phyloP scores from a whole-genome alignment of 345 rosid genomes.

The Dipteronia dyeriana region DNA sequence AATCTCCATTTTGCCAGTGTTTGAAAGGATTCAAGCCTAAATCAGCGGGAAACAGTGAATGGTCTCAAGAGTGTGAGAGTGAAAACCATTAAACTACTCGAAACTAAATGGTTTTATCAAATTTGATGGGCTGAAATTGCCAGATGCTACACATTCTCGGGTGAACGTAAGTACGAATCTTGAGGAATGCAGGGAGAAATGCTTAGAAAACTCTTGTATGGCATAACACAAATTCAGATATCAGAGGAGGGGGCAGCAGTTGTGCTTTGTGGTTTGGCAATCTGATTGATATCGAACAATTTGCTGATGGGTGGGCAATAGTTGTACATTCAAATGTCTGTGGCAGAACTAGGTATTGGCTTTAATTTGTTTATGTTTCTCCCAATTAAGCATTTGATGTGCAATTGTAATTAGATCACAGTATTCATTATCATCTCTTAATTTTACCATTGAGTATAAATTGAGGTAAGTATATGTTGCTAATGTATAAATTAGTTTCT shows the following conservation, averaged over 20 bases:
- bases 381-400: no score
- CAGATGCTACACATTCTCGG: slow-evolving; percentile 27
- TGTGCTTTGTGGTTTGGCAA: slow-evolving; percentile 38
- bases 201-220: slow-evolving; percentile 20
- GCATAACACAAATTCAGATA: slow-evolving; percentile 9
- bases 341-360: slow-evolving; percentile 42
- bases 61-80: slow-evolving; percentile 35
- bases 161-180: slow-evolving; percentile 20
- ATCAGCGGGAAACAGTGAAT: not conserved
- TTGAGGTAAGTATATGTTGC: no score
- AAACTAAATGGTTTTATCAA: slow-evolving; percentile 35
- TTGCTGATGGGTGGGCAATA: slow-evolving; percentile 39
- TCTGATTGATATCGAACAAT: slow-evolving; percentile 41
- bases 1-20: slow-evolving; percentile 18
- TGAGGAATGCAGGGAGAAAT: slow-evolving; percentile 32
- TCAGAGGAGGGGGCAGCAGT: slow-evolving; percentile 33
- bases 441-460: no score
- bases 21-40: slow-evolving; percentile 19
- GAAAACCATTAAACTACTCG: slow-evolving; percentile 33
- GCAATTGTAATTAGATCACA: no score
- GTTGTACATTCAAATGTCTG: slow-evolving; percentile 44
- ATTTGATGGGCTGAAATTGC: slow-evolving; percentile 31
- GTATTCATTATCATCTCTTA: no score
- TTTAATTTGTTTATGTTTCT: not conserved
- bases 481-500: no score